Conservation (phyloP, 179 eudicot genomes). For the Corrigiola litoralis region DNA sequence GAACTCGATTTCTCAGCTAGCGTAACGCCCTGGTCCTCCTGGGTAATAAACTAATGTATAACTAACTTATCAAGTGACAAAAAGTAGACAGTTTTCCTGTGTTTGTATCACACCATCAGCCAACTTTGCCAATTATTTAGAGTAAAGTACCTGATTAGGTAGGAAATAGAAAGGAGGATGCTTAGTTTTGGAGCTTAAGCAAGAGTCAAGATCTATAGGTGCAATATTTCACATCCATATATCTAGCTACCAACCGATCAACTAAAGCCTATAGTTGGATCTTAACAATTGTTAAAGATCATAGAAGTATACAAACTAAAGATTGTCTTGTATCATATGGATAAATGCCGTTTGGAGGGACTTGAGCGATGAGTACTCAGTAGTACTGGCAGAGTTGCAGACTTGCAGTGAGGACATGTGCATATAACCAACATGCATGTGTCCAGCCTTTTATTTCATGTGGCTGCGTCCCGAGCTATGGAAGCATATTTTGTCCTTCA, state of each 20-base stretch:
- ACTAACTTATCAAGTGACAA: background rate
- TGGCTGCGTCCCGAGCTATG: background rate
- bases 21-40: no score
- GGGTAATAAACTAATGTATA: no score
- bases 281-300: background rate
- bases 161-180: constrained; percentile 16
- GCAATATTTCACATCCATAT: constrained; percentile 8
- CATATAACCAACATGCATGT: constrained; percentile 15
- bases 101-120: background rate
- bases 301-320: background rate
- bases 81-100: background rate
- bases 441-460: constrained; percentile 18
- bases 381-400: background rate
- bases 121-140: background rate
- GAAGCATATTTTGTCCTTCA: constrained; percentile 9
- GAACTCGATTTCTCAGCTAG: no score
- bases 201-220: constrained; percentile 15
- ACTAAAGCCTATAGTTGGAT: constrained; percentile 2
- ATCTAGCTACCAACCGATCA: background rate
- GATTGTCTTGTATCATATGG: background rate
- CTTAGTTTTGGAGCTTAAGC: constrained; percentile 23
- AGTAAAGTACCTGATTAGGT: constrained; percentile 19
- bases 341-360: background rate
- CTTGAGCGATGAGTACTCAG: background rate
- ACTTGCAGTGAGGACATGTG: constrained; percentile 13